These are phyloP conservation scores for Dichotomocladium elegans DNA, from an alignment of 371 early-diverging fungal genomes.

Conservation along the genomic window DNA sequence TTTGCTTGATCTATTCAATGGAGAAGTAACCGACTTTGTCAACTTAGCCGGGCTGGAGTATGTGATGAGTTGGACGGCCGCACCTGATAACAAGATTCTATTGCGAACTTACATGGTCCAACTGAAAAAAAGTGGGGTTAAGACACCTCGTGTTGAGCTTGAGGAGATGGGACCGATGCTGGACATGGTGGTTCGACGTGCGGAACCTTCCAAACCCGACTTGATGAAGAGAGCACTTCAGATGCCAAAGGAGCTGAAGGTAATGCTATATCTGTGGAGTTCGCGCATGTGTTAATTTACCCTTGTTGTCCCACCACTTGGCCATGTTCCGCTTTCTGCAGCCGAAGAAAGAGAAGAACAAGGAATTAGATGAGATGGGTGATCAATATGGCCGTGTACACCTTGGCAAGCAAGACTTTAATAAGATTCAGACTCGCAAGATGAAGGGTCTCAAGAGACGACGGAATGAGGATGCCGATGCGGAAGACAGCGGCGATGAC, in stretches of 20 bases:
- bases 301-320: no score
- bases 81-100: conserved; percentile 63
- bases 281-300: background rate
- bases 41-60: conserved; percentile 88
- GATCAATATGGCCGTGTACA: conserved; percentile 92
- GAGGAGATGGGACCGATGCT: conserved; percentile 92
- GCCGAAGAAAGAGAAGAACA: conserved; percentile 92
- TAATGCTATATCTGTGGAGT: conserved; percentile 13
- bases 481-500: conserved; percentile 25
- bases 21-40: conserved; percentile 67
- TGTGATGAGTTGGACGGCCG: conserved; percentile 82
- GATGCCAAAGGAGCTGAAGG: conserved; percentile 86
- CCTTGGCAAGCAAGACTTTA: conserved; percentile 86
- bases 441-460: conserved; percentile 94
- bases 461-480: conserved; percentile 42
- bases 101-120: conserved; percentile 78
- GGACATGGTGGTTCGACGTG: conserved; percentile 80
- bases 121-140: conserved; percentile 82
- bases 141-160: conserved; percentile 88
- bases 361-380: conserved; percentile 82
- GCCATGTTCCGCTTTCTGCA: conserved; percentile 29
- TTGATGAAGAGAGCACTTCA: conserved; percentile 77
- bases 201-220: conserved; percentile 69
- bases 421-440: conserved; percentile 94
- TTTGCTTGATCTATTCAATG: conserved; percentile 90